These are phyloP conservation scores for Centella asiatica DNA, from an alignment of 129 eudicot genomes.

Conservation along the genomic window DNA sequence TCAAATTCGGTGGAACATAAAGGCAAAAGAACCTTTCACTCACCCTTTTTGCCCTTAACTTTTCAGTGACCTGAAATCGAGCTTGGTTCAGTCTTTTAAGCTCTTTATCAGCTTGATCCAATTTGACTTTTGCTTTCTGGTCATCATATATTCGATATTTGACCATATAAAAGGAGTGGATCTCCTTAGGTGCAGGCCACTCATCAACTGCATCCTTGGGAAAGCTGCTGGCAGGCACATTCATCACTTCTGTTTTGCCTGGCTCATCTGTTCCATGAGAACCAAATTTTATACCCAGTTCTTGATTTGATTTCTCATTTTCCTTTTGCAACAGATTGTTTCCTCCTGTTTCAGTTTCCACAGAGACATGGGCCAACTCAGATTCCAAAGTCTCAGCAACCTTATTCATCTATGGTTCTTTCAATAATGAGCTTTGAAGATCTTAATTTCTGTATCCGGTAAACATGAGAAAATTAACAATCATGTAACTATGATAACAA, in stretches of 20 bases:
- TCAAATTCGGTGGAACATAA: background rate
- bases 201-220: slow-evolving; percentile 82
- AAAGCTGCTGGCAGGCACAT: slow-evolving; percentile 32
- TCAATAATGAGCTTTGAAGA: slow-evolving; percentile 15
- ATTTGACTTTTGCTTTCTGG: slow-evolving; percentile 49
- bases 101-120: slow-evolving; percentile 70
- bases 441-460: slow-evolving; percentile 15
- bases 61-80: slow-evolving; percentile 41
- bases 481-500: background rate
- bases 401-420: slow-evolving; percentile 23
- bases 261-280: slow-evolving; percentile 42
- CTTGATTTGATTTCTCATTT: slow-evolving; percentile 20
- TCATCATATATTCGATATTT: slow-evolving; percentile 67
- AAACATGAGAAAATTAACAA: background rate
- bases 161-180: slow-evolving; percentile 56
- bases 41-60: slow-evolving; percentile 63
- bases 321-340: slow-evolving; percentile 19
- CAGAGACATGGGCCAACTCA: slow-evolving; percentile 39
- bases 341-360: slow-evolving; percentile 33
- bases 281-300: slow-evolving; percentile 33
- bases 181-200: slow-evolving; percentile 71
- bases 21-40: background rate
- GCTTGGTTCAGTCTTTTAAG: slow-evolving; percentile 47
- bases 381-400: slow-evolving; percentile 58
- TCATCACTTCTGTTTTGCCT: slow-evolving; percentile 30